Percentiles rank a stretch among this genome's conserved stretches.
Evolutionary conservation across 1,284 basidiomycete genomes (phyloP).

Genomic region (Ganoderma meredithae): DNA sequence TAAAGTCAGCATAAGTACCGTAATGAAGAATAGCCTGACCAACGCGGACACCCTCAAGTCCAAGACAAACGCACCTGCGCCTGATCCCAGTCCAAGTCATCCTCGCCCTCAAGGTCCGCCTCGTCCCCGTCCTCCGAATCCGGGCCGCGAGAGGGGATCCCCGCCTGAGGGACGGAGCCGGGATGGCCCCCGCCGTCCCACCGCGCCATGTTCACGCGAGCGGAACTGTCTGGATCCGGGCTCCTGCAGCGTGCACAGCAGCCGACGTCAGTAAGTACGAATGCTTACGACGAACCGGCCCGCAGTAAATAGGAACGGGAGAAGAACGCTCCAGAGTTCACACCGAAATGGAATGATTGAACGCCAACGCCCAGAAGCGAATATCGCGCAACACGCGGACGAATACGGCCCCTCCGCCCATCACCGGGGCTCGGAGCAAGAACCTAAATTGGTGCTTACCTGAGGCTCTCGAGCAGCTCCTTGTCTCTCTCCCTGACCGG

Average conservation of each 20-base stretch:
- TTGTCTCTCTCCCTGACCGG: conserved; percentile 56
- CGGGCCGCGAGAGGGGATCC: conserved; percentile 52
- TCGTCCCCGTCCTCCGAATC: conserved; percentile 46
- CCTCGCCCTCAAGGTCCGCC: conserved; percentile 36
- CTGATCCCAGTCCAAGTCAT: conserved; percentile 65
- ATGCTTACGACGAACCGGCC: too few relatives aligned
- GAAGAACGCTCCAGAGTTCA: too few relatives aligned
- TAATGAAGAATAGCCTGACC: conserved; percentile 40
- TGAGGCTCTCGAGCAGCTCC: conserved; percentile 64
- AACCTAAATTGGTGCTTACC: conserved; percentile 42
- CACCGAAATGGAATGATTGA: too few relatives aligned
- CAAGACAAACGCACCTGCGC: conserved; percentile 66
- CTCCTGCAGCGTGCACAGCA: conserved; percentile 47
- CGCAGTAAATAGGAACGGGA: too few relatives aligned
- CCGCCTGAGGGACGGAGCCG: background rate
- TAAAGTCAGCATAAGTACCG: conserved; percentile 42
- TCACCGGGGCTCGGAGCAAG: background rate
- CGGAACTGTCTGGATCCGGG: conserved; percentile 51
- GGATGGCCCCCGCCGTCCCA: conserved; percentile 52
- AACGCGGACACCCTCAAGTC: background rate
- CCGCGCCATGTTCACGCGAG: conserved; percentile 59
- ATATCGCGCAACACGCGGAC: too few relatives aligned
- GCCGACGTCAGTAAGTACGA: background rate
- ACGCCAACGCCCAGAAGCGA: too few relatives aligned
- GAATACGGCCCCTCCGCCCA: too few relatives aligned